Percentiles rank a stretch among this genome's conserved stretches.
These are phyloP conservation scores for Lenzites betulinus DNA, from an alignment of 768 basidiomycete genomes.

Conservation along the genomic window DNA sequence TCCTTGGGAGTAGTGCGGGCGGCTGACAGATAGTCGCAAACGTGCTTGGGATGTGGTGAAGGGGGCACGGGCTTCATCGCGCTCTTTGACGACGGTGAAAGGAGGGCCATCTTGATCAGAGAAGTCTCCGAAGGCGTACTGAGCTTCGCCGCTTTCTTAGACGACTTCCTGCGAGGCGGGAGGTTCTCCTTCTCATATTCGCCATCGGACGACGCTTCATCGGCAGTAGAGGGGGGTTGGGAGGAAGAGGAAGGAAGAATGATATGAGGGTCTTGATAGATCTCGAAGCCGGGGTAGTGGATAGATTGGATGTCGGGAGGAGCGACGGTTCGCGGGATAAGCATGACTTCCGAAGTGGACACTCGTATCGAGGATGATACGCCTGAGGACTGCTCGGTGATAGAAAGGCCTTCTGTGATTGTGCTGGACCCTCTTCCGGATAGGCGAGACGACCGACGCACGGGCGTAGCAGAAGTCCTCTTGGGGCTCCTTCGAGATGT, in stretches of 20 bases:
- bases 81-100: slow-evolving; percentile 10
- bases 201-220: slow-evolving; percentile 30
- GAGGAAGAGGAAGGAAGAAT: slow-evolving; percentile 14
- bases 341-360: background rate
- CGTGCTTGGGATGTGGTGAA: slow-evolving; percentile 19
- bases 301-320: slow-evolving; percentile 54
- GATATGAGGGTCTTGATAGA: slow-evolving; percentile 48
- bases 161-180: slow-evolving; percentile 47
- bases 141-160: slow-evolving; percentile 36
- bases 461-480: background rate
- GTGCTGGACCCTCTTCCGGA: background rate
- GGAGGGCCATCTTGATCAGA: slow-evolving; percentile 18
- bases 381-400: background rate
- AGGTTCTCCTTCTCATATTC: slow-evolving; percentile 62
- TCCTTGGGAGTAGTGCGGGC: slow-evolving; percentile 1
- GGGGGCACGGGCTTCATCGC: background rate
- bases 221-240: background rate
- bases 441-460: slow-evolving; percentile 15
- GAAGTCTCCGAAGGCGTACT: slow-evolving; percentile 11
- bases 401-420: background rate
- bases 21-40: slow-evolving; percentile 12
- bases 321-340: slow-evolving; percentile 39
- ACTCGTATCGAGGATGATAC: background rate
- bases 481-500: slow-evolving; percentile 15
- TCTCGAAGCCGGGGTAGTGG: slow-evolving; percentile 69